phyloP scores from a whole-genome alignment of 352 stramenopile genomes.

The Phytopythium kandeliae region DNA sequence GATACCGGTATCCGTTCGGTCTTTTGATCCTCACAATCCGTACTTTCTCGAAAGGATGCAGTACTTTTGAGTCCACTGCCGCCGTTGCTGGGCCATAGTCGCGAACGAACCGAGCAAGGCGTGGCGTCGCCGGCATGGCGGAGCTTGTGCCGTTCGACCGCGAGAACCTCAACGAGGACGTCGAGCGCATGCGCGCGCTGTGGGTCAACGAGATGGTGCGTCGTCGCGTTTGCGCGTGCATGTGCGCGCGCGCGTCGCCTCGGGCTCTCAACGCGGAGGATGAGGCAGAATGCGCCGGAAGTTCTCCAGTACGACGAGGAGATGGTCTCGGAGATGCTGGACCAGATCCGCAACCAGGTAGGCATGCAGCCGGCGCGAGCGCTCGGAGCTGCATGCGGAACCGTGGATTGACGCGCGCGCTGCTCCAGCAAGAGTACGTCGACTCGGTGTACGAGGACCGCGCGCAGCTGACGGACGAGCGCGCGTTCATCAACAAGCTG shows the following conservation, averaged over 20 bases:
- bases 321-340: slow-evolving; percentile 77
- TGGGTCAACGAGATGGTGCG: slow-evolving; percentile 85
- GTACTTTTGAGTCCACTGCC: no score
- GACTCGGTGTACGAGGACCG: slow-evolving; percentile 73
- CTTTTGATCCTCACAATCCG: no score
- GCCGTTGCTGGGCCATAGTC: no score
- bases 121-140: background rate
- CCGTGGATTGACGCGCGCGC: background rate
- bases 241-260: no score
- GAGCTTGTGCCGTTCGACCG: slow-evolving; percentile 28
- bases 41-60: no score
- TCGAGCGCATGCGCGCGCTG: slow-evolving; percentile 54
- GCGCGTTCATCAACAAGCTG: slow-evolving; percentile 77
- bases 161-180: slow-evolving; percentile 80
- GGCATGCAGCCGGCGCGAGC: background rate
- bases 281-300: slow-evolving; percentile 64
- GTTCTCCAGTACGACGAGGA: slow-evolving; percentile 72
- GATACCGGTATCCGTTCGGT: background rate
- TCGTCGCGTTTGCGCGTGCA: background rate
- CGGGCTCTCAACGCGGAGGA: no score
- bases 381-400: background rate
- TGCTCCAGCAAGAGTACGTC: slow-evolving; percentile 72
- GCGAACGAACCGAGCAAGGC: no score
- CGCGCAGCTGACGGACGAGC: slow-evolving; percentile 60
- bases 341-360: slow-evolving; percentile 82